Evolutionary conservation across 208 protist genomes (phyloP).

Genomic region (Kentomonas sorsogonicus): DNA sequence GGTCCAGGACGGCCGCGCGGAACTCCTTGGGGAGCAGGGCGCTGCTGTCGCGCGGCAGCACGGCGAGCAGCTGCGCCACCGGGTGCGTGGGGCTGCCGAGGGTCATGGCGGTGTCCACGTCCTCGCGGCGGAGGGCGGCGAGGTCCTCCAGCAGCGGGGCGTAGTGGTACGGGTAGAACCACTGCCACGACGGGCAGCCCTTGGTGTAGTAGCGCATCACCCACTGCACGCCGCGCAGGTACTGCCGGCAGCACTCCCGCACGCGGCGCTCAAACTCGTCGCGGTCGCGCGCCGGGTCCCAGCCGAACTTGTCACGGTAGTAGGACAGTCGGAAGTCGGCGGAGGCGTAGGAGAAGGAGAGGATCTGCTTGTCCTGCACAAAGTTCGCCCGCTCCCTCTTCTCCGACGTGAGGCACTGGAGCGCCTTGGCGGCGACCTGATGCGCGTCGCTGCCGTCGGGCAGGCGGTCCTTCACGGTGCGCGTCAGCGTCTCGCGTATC

Average conservation of each 20-base stretch:
- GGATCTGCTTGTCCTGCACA: constrained; percentile 58
- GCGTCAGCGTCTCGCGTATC: no score
- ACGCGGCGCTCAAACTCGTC: constrained; percentile 63
- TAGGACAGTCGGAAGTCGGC: constrained; percentile 70
- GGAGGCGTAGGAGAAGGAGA: constrained; percentile 77
- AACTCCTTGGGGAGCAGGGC: constrained; percentile 88
- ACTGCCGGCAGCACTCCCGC: constrained; percentile 74
- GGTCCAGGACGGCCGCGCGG: constrained; percentile 88
- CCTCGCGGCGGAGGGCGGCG: constrained; percentile 34
- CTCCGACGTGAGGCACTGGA: constrained; percentile 30
- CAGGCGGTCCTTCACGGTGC: constrained; percentile 20
- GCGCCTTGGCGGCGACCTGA: constrained; percentile 48
- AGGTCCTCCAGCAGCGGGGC: constrained; percentile 94
- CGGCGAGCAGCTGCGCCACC: constrained; percentile 97
- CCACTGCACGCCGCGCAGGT: constrained; percentile 97
- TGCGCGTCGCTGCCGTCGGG: constrained; percentile 42
- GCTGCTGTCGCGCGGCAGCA: constrained; percentile 89
- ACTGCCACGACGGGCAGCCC: constrained; percentile 96
- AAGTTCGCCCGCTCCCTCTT: constrained; percentile 60
- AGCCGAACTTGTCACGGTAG: constrained; percentile 84
- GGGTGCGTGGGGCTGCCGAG: constrained; percentile 90
- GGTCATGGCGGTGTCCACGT: constrained; percentile 72
- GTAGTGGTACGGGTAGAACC: constrained; percentile 99
- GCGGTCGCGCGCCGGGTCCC: constrained; percentile 31
- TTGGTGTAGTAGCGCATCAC: constrained; percentile 99